Evolutionary conservation across 2,329 filamentous ascomycete species (phyloP).

Genomic region (Coniochaeta hoffmannii): DNA sequence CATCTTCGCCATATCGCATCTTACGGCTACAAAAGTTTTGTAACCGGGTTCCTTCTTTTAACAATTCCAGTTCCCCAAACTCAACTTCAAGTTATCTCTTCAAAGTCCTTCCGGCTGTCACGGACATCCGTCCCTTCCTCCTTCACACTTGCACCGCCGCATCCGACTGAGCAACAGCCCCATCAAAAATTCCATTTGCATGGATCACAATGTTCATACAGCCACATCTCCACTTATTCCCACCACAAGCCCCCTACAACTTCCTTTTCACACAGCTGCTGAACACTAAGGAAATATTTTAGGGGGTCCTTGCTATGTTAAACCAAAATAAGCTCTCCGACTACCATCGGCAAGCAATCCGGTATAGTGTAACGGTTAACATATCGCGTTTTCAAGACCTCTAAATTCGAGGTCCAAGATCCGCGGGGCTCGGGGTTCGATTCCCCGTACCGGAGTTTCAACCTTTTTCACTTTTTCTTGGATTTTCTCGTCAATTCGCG

Average conservation of each 20-base stretch:
- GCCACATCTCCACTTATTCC: too few relatives aligned
- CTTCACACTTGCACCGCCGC: too few relatives aligned
- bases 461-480: not conserved
- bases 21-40: not conserved
- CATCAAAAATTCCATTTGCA: too few relatives aligned
- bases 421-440: slow-evolving; percentile 19
- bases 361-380: slow-evolving; percentile 19
- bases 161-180: too few relatives aligned
- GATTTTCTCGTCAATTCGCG: too few relatives aligned
- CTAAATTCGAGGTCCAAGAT: not conserved
- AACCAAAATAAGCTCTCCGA: not conserved
- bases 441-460: slow-evolving; percentile 15
- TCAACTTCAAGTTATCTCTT: not conserved
- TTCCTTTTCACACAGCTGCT: too few relatives aligned
- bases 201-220: too few relatives aligned
- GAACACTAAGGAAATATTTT: too few relatives aligned
- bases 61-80: not conserved
- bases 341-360: slow-evolving; percentile 4
- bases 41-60: not conserved
- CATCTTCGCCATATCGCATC: not conserved
- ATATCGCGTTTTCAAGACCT: slow-evolving; percentile 16
- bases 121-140: too few relatives aligned
- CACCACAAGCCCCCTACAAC: too few relatives aligned
- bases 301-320: not conserved
- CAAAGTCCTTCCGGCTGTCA: not conserved